These are phyloP conservation scores for Thraustochytrium sp. DNA, from an alignment of 352 stramenopile species.

Conservation along the genomic window DNA sequence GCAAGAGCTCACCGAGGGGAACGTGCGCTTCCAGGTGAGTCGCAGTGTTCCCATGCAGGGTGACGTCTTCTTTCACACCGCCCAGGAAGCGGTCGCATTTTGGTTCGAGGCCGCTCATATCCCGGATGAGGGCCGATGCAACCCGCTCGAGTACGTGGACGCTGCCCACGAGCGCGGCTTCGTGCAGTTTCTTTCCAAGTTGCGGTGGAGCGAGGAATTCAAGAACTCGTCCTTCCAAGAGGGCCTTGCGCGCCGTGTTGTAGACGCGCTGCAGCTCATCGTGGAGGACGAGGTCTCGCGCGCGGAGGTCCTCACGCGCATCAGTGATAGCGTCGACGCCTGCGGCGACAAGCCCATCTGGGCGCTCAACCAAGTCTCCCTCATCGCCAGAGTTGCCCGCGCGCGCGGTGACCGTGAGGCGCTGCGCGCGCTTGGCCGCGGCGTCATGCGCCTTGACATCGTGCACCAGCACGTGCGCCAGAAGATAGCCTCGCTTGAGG, in stretches of 20 bases:
- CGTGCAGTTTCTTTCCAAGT: conserved; percentile 10
- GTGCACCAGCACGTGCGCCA: background rate
- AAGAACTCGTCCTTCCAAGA: background rate
- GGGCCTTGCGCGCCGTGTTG: background rate
- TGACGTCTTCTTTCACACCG: background rate
- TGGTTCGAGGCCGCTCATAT: conserved; percentile 2
- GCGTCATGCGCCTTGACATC: conserved; percentile 22
- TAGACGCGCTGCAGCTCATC: background rate
- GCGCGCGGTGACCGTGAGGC: conserved; percentile 16
- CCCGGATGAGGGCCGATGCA: background rate
- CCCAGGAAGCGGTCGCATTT: background rate
- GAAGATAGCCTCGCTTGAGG: background rate
- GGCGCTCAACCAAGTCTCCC: conserved; percentile 17
- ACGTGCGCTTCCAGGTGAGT: background rate
- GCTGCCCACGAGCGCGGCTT: background rate
- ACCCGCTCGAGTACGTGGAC: background rate
- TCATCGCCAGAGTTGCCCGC: background rate
- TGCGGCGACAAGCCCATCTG: conserved; percentile 31
- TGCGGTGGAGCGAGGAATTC: background rate
- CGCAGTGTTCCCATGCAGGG: background rate
- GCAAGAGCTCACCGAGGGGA: background rate
- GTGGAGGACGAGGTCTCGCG: background rate
- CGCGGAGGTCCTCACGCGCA: background rate
- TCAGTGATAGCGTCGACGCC: conserved; percentile 23
- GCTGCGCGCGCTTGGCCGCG: background rate